Evolutionary conservation across 2,329 filamentous ascomycete genomes (phyloP).

Genomic region (Paracoccidioides brasiliensis): DNA sequence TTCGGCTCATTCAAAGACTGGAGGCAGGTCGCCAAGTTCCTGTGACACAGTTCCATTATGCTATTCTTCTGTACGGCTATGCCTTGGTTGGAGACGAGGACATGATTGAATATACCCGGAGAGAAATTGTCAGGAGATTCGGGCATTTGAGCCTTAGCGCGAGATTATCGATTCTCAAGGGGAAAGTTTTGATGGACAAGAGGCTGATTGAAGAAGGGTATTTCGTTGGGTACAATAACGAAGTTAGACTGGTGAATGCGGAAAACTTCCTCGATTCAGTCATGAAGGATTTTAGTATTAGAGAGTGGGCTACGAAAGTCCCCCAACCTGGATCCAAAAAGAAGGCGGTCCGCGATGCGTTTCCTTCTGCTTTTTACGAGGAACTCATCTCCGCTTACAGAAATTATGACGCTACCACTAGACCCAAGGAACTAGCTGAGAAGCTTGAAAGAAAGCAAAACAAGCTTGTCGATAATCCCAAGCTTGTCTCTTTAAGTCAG

Average conservation of each 20-base stretch:
- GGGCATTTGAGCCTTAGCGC: conserved; percentile 21
- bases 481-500: conserved; percentile 5
- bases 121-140: conserved; percentile 28
- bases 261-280: conserved; percentile 27
- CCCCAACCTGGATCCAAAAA: conserved; percentile 22
- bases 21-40: conserved; percentile 26
- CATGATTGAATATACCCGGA: conserved; percentile 39
- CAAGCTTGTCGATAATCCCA: conserved; percentile 6
- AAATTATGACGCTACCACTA: conserved; percentile 31
- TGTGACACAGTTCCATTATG: conserved; percentile 33
- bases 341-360: conserved; percentile 27
- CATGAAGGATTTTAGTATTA: conserved; percentile 25
- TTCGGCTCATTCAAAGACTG: conserved; percentile 35
- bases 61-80: conserved; percentile 38
- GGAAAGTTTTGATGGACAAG: conserved; percentile 24
- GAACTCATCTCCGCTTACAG: conserved; percentile 45
- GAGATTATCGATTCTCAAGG: conserved; percentile 24
- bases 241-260: conserved; percentile 18
- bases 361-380: conserved; percentile 41
- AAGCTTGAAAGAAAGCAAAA: conserved; percentile 10
- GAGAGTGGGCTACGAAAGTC: conserved; percentile 34
- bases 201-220: conserved; percentile 11
- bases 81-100: conserved; percentile 34
- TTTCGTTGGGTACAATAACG: conserved; percentile 3
- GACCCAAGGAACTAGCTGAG: conserved; percentile 22